phyloP scores from a whole-genome alignment of 495 filamentous ascomycete species.

The Lichina pygmaea region DNA sequence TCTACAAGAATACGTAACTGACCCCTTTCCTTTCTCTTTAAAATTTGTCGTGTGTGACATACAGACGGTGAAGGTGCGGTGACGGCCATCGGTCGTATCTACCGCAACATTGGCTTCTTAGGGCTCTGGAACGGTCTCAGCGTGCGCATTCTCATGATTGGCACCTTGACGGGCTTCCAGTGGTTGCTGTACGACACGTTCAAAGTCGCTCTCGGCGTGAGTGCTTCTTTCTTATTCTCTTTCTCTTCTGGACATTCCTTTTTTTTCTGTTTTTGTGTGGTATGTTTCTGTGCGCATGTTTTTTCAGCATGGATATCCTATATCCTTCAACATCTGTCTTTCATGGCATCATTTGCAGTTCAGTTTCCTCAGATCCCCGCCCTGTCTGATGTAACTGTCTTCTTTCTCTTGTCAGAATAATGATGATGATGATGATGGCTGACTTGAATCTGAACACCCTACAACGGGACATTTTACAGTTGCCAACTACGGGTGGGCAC shows the following conservation, averaged over 20 bases:
- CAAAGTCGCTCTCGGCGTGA: slow-evolving; percentile 37
- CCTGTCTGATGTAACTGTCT: too few species aligned
- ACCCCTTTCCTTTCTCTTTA: background rate
- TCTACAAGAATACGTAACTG: background rate
- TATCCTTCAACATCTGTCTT: too few species aligned
- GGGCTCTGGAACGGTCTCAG: slow-evolving; percentile 46
- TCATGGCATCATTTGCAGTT: too few species aligned
- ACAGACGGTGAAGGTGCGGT: slow-evolving; percentile 34
- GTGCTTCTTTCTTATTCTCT: slow-evolving; percentile 1
- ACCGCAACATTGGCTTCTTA: slow-evolving; percentile 42
- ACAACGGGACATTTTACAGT: background rate
- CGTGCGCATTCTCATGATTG: slow-evolving; percentile 37
- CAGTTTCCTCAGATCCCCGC: too few species aligned
- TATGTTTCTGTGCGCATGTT: background rate
- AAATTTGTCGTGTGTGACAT: slow-evolving; percentile 1
- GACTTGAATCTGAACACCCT: too few species aligned
- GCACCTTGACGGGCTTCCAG: slow-evolving; percentile 35
- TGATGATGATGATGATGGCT: too few species aligned
- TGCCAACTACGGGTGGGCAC: background rate
- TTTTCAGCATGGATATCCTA: background rate
- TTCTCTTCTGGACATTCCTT: background rate
- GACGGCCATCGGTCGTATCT: slow-evolving; percentile 35
- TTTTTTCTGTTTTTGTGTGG: background rate
- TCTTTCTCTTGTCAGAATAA: too few species aligned
- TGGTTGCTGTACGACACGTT: slow-evolving; percentile 60